Conservation (phyloP, 352 stramenopile genomes). For the Blastocystis sp. region DNA sequence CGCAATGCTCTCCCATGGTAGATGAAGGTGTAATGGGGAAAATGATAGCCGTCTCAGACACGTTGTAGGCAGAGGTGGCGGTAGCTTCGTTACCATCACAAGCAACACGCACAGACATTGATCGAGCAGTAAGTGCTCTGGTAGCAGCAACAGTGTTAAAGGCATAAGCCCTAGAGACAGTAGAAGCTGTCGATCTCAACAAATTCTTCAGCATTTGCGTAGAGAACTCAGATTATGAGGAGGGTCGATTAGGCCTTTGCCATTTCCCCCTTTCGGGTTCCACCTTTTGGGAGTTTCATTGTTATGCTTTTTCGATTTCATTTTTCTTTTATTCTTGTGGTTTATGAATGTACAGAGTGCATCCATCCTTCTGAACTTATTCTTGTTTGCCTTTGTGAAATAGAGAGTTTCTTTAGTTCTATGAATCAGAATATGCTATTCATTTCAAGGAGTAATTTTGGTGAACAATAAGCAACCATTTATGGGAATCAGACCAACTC, state of each 20-base stretch:
- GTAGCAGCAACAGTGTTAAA: constrained; percentile 52
- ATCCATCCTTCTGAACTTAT: no score
- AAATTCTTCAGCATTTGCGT: constrained; percentile 40
- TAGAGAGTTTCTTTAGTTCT: no score
- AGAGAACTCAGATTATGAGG: constrained; percentile 6
- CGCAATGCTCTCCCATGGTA: constrained; percentile 70
- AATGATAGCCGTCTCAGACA: constrained; percentile 63
- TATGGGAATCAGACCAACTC: not conserved
- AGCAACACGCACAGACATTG: constrained; percentile 60
- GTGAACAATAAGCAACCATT: not conserved
- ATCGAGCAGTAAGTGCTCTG: constrained; percentile 20
- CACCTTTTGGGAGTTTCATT: constrained; percentile 51
- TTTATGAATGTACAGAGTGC: no score
- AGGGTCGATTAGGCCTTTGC: not conserved
- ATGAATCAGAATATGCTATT: not conserved
- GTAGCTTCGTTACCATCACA: constrained; percentile 58
- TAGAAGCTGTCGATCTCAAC: constrained; percentile 34
- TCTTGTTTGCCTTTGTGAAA: no score
- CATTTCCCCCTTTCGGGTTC: not conserved
- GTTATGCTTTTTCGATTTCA: not conserved
- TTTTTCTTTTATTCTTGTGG: not conserved
- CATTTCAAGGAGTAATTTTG: no score
- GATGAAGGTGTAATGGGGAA: constrained; percentile 70
- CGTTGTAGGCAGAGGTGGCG: constrained; percentile 46
- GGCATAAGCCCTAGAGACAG: constrained; percentile 26